Percentiles rank a stretch among this genome's conserved stretches.
These are phyloP conservation scores for Sugiyamaella smithiae DNA, from an alignment of 805 yeast genomes.

Conservation along the genomic window DNA sequence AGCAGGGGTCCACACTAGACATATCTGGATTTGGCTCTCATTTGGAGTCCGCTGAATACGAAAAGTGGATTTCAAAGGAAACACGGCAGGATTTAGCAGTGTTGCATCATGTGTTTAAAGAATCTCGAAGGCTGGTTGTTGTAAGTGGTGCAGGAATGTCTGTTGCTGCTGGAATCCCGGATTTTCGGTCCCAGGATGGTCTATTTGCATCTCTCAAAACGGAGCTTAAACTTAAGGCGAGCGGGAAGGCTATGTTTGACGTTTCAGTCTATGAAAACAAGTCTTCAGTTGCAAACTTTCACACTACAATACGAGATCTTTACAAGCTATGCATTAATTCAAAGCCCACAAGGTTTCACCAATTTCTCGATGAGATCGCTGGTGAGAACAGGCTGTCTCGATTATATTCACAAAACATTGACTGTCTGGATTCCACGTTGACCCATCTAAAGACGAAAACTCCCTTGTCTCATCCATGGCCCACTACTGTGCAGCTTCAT, in stretches of 20 bases:
- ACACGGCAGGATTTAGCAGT: slow-evolving; percentile 38
- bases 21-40: slow-evolving; percentile 1
- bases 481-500: slow-evolving; percentile 74
- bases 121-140: slow-evolving; percentile 58
- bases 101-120: slow-evolving; percentile 49
- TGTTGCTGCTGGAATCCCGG: slow-evolving; percentile 89
- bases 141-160: slow-evolving; percentile 91
- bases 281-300: slow-evolving; percentile 60
- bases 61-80: slow-evolving; percentile 9
- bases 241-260: slow-evolving; percentile 76
- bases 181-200: slow-evolving; percentile 70
- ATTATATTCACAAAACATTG: slow-evolving; percentile 86
- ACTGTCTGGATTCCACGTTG: slow-evolving; percentile 67
- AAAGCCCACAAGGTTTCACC: slow-evolving; percentile 75
- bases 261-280: slow-evolving; percentile 68
- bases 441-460: slow-evolving; percentile 46
- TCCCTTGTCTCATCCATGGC: slow-evolving; percentile 50
- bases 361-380: slow-evolving; percentile 56
- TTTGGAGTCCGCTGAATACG: neutral
- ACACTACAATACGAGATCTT: slow-evolving; percentile 66
- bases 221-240: slow-evolving; percentile 36
- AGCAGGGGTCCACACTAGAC: slow-evolving; percentile 14
- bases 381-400: slow-evolving; percentile 62
- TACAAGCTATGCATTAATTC: slow-evolving; percentile 52
- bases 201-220: slow-evolving; percentile 56